phyloP scores from a whole-genome alignment of 495 filamentous ascomycete species.

The Wilcoxina mikolae region DNA sequence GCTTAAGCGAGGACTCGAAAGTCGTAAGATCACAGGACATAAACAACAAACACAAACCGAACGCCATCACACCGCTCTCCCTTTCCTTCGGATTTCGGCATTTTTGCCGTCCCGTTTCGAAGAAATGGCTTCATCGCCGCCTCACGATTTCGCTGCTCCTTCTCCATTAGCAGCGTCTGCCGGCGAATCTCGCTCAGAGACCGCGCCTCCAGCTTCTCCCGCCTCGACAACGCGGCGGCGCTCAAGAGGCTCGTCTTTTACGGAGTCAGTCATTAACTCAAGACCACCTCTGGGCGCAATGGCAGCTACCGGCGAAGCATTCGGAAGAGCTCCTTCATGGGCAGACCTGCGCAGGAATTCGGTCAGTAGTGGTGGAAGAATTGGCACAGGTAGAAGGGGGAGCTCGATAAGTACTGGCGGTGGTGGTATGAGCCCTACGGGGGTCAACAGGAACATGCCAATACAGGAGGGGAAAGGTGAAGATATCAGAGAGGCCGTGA shows the following conservation, averaged over 20 bases:
- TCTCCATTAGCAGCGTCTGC: background rate
- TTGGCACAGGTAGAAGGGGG: background rate
- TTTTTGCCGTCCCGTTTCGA: too few relatives aligned
- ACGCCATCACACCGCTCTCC: too few relatives aligned
- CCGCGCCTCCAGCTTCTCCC: background rate
- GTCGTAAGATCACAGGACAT: too few relatives aligned
- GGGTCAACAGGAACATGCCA: background rate
- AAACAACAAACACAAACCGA: too few relatives aligned
- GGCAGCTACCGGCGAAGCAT: conserved; percentile 29
- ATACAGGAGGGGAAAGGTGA: background rate
- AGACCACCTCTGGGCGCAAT: conserved; percentile 31
- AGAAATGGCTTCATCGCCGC: background rate
- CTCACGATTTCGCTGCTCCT: background rate
- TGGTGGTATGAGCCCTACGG: conserved; percentile 1
- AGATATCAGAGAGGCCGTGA: conserved; percentile 10
- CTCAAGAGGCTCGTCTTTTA: conserved; percentile 12
- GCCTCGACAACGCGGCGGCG: background rate
- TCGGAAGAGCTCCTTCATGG: conserved; percentile 28
- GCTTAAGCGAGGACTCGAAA: too few relatives aligned
- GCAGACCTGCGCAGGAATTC: conserved; percentile 25
- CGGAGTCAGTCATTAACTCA: conserved; percentile 24
- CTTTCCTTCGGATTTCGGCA: too few relatives aligned
- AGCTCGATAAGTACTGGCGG: conserved; percentile 5
- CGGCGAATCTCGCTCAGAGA: background rate
- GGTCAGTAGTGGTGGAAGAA: conserved; percentile 6